These are phyloP conservation scores for Colletotrichum plurivorum DNA, from an alignment of 2,329 filamentous ascomycete genomes.

Conservation along the genomic window DNA sequence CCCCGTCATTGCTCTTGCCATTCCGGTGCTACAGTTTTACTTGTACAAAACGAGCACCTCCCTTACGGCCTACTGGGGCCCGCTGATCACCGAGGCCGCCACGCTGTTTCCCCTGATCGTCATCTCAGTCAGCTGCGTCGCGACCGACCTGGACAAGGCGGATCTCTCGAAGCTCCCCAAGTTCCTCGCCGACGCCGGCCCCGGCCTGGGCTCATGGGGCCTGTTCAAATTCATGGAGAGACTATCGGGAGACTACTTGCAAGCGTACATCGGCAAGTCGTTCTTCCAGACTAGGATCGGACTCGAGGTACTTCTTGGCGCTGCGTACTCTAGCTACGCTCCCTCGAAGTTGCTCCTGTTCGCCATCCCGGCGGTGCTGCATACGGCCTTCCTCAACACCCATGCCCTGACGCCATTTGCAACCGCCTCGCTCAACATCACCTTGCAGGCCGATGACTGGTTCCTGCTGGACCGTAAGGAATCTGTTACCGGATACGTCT, in stretches of 20 bases:
- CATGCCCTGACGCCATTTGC: conserved; percentile 77
- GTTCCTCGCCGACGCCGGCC: conserved; percentile 73
- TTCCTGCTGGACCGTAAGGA: conserved; percentile 85
- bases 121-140: conserved; percentile 75
- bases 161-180: conserved; percentile 69
- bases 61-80: conserved; percentile 80
- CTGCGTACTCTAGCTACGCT: conserved; percentile 74
- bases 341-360: conserved; percentile 78
- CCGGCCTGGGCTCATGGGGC: conserved; percentile 76
- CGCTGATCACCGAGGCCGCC: conserved; percentile 79
- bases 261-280: conserved; percentile 70
- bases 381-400: conserved; percentile 80
- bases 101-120: conserved; percentile 79
- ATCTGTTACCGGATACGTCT: conserved; percentile 92
- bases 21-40: conserved; percentile 80
- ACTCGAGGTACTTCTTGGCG: conserved; percentile 77
- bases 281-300: conserved; percentile 79
- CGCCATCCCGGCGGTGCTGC: conserved; percentile 79
- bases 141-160: conserved; percentile 74
- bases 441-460: conserved; percentile 77
- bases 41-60: conserved; percentile 76
- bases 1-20: conserved; percentile 81
- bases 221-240: conserved; percentile 70
- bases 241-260: conserved; percentile 55
- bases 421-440: conserved; percentile 74